These are phyloP conservation scores for Reutealis trisperma DNA, from an alignment of 345 rosid genomes.

Conservation along the genomic window DNA sequence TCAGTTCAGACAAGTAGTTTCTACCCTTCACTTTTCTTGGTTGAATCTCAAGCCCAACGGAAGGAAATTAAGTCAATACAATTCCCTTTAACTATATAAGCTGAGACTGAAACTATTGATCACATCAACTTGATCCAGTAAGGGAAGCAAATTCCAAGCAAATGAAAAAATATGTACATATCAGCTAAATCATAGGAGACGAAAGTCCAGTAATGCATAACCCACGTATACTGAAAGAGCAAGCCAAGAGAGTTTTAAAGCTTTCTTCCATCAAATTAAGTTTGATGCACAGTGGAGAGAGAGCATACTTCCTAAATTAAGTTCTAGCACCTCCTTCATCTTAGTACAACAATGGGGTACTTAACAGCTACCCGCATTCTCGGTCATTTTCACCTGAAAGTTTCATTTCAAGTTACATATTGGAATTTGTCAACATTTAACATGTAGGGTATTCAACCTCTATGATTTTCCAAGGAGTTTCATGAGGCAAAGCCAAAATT, in stretches of 20 bases:
- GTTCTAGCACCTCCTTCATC: not conserved
- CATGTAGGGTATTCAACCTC: not conserved
- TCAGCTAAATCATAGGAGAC: not conserved
- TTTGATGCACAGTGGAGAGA: not conserved
- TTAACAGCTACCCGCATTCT: not conserved
- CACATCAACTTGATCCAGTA: not conserved
- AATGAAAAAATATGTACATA: not conserved
- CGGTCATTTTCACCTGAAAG: not conserved
- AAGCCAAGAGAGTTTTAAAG: not conserved
- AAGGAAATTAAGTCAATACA: not conserved
- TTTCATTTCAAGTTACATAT: too few relatives aligned
- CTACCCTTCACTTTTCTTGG: not conserved
- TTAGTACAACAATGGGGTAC: not conserved
- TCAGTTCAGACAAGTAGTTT: not conserved
- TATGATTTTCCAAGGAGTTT: not conserved
- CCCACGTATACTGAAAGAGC: not conserved
- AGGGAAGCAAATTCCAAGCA: not conserved
- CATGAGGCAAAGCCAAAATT: not conserved
- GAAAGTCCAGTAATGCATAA: not conserved
- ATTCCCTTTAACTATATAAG: not conserved
- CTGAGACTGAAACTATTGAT: slow-evolving; percentile 1
- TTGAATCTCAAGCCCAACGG: slow-evolving; percentile 8
- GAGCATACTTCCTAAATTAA: not conserved
- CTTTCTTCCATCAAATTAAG: not conserved
- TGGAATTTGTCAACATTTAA: not conserved